Evolutionary conservation across 2,329 filamentous ascomycete genomes (phyloP).

Genomic region (Fusarium globosum): DNA sequence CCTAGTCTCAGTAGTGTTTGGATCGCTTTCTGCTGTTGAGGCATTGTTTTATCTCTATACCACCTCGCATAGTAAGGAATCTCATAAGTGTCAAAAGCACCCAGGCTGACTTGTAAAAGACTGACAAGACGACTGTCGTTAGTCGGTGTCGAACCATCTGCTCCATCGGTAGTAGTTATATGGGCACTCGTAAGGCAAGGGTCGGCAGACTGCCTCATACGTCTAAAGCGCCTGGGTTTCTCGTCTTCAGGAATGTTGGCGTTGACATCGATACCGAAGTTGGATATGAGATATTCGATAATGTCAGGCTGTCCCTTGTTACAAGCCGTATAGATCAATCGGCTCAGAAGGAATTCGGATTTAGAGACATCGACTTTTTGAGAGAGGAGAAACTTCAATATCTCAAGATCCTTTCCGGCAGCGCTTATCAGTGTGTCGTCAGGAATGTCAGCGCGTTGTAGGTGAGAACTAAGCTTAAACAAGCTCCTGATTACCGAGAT

Average conservation of each 20-base stretch:
- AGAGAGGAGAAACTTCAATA: neutral
- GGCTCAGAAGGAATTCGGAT: neutral
- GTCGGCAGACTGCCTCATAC: too few relatives aligned
- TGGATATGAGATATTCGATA: neutral
- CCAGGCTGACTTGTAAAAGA: neutral
- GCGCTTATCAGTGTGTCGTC: neutral
- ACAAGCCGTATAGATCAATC: neutral
- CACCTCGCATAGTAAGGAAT: neutral
- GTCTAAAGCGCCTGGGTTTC: neutral
- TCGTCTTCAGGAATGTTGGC: neutral
- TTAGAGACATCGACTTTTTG: fast-evolving
- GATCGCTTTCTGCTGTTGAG: neutral
- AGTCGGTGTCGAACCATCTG: fast-evolving
- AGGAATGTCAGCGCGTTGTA: neutral
- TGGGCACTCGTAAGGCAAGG: too few relatives aligned
- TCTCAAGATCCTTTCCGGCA: neutral
- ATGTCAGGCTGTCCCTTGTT: neutral
- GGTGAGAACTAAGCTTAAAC: neutral
- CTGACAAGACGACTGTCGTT: neutral
- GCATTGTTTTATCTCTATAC: neutral
- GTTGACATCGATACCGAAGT: neutral
- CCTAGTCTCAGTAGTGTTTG: neutral
- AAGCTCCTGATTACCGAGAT: neutral
- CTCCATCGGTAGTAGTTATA: neutral
- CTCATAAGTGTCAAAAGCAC: neutral